These are phyloP conservation scores for Pneumocystis jirovecii DNA, from an alignment of 1,139 yeast species.

Conservation along the genomic window DNA sequence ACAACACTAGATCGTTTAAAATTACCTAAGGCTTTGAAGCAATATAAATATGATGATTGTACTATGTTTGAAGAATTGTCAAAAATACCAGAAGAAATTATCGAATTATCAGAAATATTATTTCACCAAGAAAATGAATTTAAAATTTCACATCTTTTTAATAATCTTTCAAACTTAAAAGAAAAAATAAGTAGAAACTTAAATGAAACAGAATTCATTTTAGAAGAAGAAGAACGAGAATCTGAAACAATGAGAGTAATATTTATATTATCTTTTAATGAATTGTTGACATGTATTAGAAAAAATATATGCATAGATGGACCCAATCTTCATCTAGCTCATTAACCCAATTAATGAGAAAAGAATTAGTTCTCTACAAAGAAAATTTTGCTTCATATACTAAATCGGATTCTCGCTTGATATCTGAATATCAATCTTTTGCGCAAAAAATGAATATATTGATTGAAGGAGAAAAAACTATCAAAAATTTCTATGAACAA, in stretches of 20 bases:
- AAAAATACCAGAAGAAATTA: neutral
- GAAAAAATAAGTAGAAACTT: neutral
- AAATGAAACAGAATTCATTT: conserved; percentile 10
- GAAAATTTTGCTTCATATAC: conserved; percentile 35
- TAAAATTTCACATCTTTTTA: neutral
- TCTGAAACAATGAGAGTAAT: conserved; percentile 21
- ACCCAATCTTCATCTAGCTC: conserved; percentile 27
- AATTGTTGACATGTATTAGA: neutral
- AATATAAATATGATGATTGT: conserved; percentile 29
- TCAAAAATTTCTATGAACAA: conserved; percentile 17
- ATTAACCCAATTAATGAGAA: conserved; percentile 24
- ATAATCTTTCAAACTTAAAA: neutral
- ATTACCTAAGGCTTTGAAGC: conserved; percentile 51
- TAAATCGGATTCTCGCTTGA: conserved; percentile 13
- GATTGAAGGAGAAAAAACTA: conserved; percentile 22
- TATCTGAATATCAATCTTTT: conserved; percentile 28
- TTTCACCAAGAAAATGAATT: neutral
- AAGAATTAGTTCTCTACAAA: conserved; percentile 43
- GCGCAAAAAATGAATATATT: conserved; percentile 27
- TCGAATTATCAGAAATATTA: neutral
- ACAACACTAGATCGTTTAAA: conserved; percentile 70
- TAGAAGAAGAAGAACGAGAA: conserved; percentile 27
- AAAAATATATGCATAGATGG: conserved; percentile 27
- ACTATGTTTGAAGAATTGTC: neutral
- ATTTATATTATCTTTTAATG: neutral